Evolutionary conservation across 306 rosid species (phyloP).

Genomic region (Aeschynomene evenia): DNA sequence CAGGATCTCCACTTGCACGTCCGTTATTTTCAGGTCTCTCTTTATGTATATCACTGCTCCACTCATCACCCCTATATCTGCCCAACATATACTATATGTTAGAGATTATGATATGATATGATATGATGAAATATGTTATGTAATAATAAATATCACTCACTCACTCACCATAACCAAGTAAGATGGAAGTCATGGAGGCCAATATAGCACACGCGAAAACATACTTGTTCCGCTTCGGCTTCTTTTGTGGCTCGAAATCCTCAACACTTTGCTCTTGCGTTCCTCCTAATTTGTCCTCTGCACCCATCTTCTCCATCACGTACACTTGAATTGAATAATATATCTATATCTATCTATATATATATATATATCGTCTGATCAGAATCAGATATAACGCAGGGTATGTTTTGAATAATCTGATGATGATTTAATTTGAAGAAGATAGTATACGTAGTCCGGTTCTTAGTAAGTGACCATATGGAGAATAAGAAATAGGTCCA

Average conservation of each 20-base stretch:
- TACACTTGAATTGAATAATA: too few species aligned
- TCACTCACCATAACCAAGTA: conserved; percentile 85
- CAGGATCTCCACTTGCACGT: conserved; percentile 57
- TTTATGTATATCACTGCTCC: conserved; percentile 68
- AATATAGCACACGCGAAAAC: conserved; percentile 74
- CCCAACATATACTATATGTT: not conserved
- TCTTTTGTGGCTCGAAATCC: conserved; percentile 51
- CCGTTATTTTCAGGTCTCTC: conserved; percentile 50
- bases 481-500: too few species aligned
- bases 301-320: too few species aligned
- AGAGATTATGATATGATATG: too few species aligned
- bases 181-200: conserved; percentile 86
- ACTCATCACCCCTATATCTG: conserved; percentile 97
- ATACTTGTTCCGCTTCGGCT: conserved; percentile 53
- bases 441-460: not conserved
- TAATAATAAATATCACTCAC: too few species aligned
- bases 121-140: not conserved
- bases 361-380: not conserved
- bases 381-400: not conserved
- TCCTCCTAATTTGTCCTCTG: conserved; percentile 24
- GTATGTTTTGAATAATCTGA: not conserved
- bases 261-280: conserved; percentile 22
- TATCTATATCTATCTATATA: too few species aligned
- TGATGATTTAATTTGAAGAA: not conserved
- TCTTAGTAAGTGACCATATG: not conserved